Conservation (phyloP, 352 stramenopile genomes). For the Phytophthora fragariae region DNA sequence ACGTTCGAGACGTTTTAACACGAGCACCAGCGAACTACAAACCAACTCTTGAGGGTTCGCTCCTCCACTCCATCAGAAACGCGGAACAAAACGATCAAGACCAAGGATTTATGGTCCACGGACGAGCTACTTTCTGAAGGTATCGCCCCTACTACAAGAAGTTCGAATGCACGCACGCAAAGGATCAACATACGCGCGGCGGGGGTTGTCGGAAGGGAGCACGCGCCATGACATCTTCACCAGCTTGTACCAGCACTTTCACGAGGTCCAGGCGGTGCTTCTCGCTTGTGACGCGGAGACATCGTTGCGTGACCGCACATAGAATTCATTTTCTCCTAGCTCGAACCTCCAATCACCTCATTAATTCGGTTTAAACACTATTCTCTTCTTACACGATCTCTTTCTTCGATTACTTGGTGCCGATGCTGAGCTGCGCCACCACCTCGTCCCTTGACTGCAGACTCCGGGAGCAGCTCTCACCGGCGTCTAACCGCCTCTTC, state of each 20-base stretch:
- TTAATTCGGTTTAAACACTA: conserved; percentile 17
- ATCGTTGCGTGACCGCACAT: conserved; percentile 64
- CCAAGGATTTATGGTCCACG: too few species aligned
- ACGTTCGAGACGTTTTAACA: too few species aligned
- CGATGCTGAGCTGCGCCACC: conserved; percentile 55
- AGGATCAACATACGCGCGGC: too few species aligned
- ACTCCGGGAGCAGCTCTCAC: too few species aligned
- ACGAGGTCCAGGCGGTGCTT: conserved; percentile 64
- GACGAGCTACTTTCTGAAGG: too few species aligned
- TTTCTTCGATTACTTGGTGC: conserved; percentile 54
- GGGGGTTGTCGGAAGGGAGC: conserved; percentile 9
- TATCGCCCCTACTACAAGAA: too few species aligned
- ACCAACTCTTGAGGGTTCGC: too few species aligned
- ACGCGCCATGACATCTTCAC: conserved; percentile 46
- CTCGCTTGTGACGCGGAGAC: conserved; percentile 71
- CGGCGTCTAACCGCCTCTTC: conserved; percentile 23
- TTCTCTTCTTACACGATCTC: conserved; percentile 22
- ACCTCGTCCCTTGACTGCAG: conserved; percentile 59
- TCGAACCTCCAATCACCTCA: conserved; percentile 24
- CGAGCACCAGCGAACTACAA: too few species aligned
- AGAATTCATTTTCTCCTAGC: conserved; percentile 38
- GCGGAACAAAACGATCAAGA: too few species aligned
- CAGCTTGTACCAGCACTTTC: conserved; percentile 46
- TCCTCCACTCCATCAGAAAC: too few species aligned
- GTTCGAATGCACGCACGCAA: too few species aligned